Conservation (phyloP, 371 early-diverging fungal species). For the Gilbertella persicaria region DNA sequence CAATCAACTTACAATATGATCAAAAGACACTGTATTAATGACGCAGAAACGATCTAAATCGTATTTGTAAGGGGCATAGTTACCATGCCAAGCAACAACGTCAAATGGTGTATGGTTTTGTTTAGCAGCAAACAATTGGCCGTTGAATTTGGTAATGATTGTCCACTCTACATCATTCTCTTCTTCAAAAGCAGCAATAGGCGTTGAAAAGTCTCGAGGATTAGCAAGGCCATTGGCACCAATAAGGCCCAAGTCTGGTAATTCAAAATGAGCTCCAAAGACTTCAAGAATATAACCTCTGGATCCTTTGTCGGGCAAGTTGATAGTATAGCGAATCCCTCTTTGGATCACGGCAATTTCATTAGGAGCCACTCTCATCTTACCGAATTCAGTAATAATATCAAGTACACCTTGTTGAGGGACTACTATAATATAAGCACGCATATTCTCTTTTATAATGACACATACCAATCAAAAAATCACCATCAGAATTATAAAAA, state of each 20-base stretch:
- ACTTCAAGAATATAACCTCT: constrained; percentile 94
- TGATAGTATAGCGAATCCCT: constrained; percentile 85
- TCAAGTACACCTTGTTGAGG: constrained; percentile 92
- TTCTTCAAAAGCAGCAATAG: constrained; percentile 80
- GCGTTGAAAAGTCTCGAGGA: constrained; percentile 91
- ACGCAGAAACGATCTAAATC: constrained; percentile 83
- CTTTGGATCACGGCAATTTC: constrained; percentile 94
- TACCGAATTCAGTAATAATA: constrained; percentile 93
- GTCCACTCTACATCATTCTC: constrained; percentile 56
- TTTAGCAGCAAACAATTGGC: constrained; percentile 69
- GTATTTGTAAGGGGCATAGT: constrained; percentile 96
- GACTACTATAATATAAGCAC: constrained; percentile 46
- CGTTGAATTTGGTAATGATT: constrained; percentile 85
- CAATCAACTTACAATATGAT: constrained; percentile 71
- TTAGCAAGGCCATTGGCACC: constrained; percentile 97
- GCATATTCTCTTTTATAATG: background rate
- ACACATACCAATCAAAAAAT: constrained; percentile 81
- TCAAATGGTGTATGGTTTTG: constrained; percentile 92
- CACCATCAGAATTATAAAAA: constrained; percentile 92
- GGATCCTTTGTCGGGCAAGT: constrained; percentile 78
- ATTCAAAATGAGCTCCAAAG: constrained; percentile 85
- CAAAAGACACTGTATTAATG: constrained; percentile 89
- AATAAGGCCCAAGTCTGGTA: constrained; percentile 96
- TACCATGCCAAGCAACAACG: constrained; percentile 98
- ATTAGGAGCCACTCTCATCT: constrained; percentile 80